Evolutionary conservation across 129 eudicot species (phyloP), one percentile per base, ranked within the genome.

Genomic region (Tagetes erecta): DNA sequence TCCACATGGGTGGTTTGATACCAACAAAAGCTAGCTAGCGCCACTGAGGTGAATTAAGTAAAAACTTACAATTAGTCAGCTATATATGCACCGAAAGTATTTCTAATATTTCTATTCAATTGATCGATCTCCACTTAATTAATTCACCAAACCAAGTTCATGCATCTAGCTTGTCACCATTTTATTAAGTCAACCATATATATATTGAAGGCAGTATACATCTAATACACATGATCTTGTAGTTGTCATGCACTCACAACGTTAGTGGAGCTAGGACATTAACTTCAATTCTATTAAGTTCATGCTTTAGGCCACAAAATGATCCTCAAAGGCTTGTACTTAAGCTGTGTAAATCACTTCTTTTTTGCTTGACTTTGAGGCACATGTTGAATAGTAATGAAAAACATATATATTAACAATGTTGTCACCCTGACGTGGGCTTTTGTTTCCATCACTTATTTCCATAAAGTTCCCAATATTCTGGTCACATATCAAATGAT

Each of bases 121-220:
- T n/a, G n/a, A n/a, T n/a, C n/a, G n/a, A 9, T 12, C 20, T 36
- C 68, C 68, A 63, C 68, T 13, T n/a, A n/a, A n/a, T n/a, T n/a
- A n/a, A n/a, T n/a, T 63, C 30, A 35, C 46, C 31, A 63, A 63
- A 63, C 33, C 68, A 10, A 10, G 46, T 64, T 64, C 68, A 37
- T 38, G 68, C 46, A 64, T 64, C n/a, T n/a, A n/a, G n/a, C n/a
- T 38, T 64, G 33, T 10, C 7, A 38, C 47, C 20, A 38, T 38
- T 39, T 64, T 38, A 31, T 44, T 44, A 4, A 44, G n/a, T n/a
- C 47, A 46, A 14, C 68, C n/a, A n/a, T n/a, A n/a, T 12, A 2
- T 44, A 44, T 1, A 44, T 37, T 64, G 1, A 64, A 64, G 68
- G 68, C 68, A 2, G 68, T 13, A 47, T 5, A 37, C 68, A 63